phyloP scores from a whole-genome alignment of 164 flowering plant genomes.

The Protea cynaroides region DNA sequence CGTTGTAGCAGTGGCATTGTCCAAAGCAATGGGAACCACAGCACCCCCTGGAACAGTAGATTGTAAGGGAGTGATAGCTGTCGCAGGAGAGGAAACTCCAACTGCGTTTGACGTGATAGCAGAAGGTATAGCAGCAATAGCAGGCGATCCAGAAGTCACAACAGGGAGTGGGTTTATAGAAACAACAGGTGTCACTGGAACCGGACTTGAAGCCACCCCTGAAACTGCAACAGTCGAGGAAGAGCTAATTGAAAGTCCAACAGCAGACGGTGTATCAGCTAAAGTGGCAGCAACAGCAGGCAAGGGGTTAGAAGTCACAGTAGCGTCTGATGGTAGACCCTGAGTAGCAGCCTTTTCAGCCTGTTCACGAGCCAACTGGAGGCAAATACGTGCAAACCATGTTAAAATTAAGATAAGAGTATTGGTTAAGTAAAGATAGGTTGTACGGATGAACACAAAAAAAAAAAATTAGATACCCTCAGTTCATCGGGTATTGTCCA shows the following conservation, averaged over 20 bases:
- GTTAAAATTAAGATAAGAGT: conserved; percentile 4
- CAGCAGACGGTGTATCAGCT: conserved; percentile 17
- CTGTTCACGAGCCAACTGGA: conserved; percentile 88
- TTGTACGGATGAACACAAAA: not conserved
- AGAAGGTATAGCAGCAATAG: conserved; percentile 22
- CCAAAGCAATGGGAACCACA: conserved; percentile 22
- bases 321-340: conserved; percentile 30
- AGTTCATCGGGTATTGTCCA: conserved; percentile 94
- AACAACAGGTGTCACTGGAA: conserved; percentile 44
- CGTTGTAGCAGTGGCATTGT: conserved; percentile 13
- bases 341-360: conserved; percentile 49
- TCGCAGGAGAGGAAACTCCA: conserved; percentile 23
- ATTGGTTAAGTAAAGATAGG: not conserved
- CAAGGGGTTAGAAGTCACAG: conserved; percentile 15
- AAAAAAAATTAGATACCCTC: conserved; percentile 38
- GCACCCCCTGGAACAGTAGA: conserved; percentile 23
- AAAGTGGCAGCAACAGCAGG: conserved; percentile 23
- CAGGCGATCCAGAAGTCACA: conserved; percentile 31
- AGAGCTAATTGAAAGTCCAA: conserved; percentile 19
- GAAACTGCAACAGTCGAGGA: conserved; percentile 17
- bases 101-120: conserved; percentile 18
- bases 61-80: conserved; percentile 9
- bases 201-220: conserved; percentile 52
- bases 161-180: conserved; percentile 30
- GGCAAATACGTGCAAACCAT: conserved; percentile 1